Evolutionary conservation across 768 basidiomycete genomes (phyloP).

Genomic region (Suillus sp.): DNA sequence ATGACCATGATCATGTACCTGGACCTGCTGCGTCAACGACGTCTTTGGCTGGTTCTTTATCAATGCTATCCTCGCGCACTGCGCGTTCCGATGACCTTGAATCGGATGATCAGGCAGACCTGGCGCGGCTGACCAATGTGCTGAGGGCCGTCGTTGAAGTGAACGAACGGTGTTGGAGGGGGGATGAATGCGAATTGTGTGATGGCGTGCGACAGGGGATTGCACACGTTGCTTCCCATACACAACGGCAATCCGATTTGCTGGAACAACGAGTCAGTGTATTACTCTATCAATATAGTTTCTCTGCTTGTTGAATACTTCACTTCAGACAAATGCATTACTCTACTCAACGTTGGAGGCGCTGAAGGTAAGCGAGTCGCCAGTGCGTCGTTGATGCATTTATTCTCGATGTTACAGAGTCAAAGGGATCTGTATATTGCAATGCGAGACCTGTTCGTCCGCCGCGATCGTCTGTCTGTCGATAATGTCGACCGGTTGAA

Average conservation of each 20-base stretch:
- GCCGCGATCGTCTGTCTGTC: slow-evolving; percentile 85
- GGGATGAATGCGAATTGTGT: slow-evolving; percentile 79
- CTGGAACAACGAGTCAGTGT: slow-evolving; percentile 69
- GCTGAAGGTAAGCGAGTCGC: slow-evolving; percentile 57
- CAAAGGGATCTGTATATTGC: slow-evolving; percentile 88
- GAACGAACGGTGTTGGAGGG: slow-evolving; percentile 81
- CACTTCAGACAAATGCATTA: slow-evolving; percentile 56
- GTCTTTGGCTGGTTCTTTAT: slow-evolving; percentile 18
- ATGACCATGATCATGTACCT: slow-evolving; percentile 38
- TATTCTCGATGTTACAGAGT: slow-evolving; percentile 40
- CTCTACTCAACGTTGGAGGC: slow-evolving; percentile 73
- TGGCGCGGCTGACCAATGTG: slow-evolving; percentile 81
- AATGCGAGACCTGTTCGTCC: slow-evolving; percentile 81
- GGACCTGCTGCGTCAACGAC: slow-evolving; percentile 22
- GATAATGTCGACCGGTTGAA: slow-evolving; percentile 88
- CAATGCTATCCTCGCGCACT: slow-evolving; percentile 19
- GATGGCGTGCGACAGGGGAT: slow-evolving; percentile 77
- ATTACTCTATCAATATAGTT: neutral
- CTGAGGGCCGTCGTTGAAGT: slow-evolving; percentile 77
- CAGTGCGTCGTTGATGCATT: slow-evolving; percentile 14
- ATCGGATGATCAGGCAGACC: slow-evolving; percentile 66
- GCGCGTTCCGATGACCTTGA: slow-evolving; percentile 25
- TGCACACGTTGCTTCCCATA: slow-evolving; percentile 63
- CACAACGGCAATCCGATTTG: slow-evolving; percentile 71
- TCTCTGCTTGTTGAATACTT: slow-evolving; percentile 12